Percentiles rank a stretch among this genome's conserved stretches.
phyloP scores from a whole-genome alignment of 192 early-diverging fungal species.

The Neocallimastix lanati region DNA sequence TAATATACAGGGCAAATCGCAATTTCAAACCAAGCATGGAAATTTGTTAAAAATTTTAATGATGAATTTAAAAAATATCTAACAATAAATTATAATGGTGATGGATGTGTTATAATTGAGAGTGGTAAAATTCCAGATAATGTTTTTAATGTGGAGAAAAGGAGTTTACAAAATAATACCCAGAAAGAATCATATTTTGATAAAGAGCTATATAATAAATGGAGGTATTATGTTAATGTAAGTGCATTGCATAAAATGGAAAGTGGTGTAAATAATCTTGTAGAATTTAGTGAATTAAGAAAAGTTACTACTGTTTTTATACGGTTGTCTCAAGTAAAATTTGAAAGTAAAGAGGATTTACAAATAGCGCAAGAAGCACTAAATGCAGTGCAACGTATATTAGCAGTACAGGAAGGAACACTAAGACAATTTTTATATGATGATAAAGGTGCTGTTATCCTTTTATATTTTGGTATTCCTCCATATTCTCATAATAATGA shows the following conservation, averaged over 20 bases:
- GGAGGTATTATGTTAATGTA: not conserved
- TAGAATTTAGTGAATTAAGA: constrained; percentile 18
- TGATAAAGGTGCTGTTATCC: constrained; percentile 28
- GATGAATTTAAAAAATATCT: not conserved
- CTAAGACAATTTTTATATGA: constrained; percentile 31
- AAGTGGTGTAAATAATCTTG: constrained; percentile 11
- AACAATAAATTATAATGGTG: not conserved
- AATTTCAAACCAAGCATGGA: not conserved
- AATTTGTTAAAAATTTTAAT: not conserved
- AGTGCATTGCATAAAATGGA: not conserved
- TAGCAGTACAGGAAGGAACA: constrained; percentile 17
- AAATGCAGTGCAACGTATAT: constrained; percentile 15
- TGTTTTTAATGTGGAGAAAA: not conserved
- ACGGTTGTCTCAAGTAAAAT: constrained; percentile 13
- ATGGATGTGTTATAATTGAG: not conserved
- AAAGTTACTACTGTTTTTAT: constrained; percentile 33
- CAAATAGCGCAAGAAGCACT: constrained; percentile 21
- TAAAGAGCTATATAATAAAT: not conserved
- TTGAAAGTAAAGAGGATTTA: constrained; percentile 10
- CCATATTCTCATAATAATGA: constrained; percentile 34
- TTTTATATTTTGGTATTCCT: constrained; percentile 28
- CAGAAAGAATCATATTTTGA: not conserved
- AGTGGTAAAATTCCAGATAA: not conserved
- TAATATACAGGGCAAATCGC: not conserved
- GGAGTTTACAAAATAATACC: not conserved